Evolutionary conservation across 345 rosid genomes (phyloP).

Genomic region (Ceriops tagal): DNA sequence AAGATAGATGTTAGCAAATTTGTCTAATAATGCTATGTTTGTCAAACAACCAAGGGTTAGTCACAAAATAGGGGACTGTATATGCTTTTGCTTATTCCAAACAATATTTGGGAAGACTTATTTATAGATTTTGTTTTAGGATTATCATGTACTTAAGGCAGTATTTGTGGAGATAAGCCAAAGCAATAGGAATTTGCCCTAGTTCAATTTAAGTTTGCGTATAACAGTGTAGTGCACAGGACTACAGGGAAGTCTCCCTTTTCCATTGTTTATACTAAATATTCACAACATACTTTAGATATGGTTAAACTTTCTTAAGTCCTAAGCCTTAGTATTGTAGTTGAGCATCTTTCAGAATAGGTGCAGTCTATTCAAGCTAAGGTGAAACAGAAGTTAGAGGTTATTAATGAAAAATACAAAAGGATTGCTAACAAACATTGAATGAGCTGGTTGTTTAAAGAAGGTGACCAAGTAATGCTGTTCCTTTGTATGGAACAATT

Average conservation of each 20-base stretch:
- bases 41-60: too few species aligned
- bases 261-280: background rate
- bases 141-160: too few species aligned
- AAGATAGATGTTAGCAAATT: too few species aligned
- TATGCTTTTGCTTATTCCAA: too few species aligned
- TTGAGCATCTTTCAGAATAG: background rate
- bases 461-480: background rate
- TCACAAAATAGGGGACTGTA: too few species aligned
- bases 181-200: too few species aligned
- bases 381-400: background rate
- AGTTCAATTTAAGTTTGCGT: background rate
- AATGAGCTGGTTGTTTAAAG: background rate
- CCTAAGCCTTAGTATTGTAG: background rate
- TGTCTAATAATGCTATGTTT: too few species aligned
- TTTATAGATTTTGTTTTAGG: too few species aligned
- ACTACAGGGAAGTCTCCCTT: background rate
- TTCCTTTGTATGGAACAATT: background rate
- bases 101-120: too few species aligned
- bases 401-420: background rate
- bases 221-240: background rate
- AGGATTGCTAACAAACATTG: background rate
- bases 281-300: background rate
- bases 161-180: too few species aligned
- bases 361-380: background rate
- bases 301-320: background rate